Evolutionary conservation across 192 early-diverging fungal species (phyloP), one percentile per base, ranked within the genome.

Genomic region (Nowakowskiella sp.): DNA sequence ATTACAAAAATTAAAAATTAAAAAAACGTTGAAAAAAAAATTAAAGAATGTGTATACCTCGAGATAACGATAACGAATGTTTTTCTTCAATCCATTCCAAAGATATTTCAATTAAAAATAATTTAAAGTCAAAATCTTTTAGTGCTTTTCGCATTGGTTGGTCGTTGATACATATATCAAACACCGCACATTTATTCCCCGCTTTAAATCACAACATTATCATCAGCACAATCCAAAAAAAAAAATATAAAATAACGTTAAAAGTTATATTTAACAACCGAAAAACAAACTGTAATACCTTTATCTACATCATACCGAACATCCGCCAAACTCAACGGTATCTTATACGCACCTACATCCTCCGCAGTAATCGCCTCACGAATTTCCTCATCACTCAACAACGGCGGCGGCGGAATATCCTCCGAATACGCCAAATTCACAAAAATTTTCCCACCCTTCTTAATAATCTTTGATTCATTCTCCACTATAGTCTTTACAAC

Each of bases 31-130:
- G 4, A 6, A 19, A 29, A 6, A 27, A 45, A 53, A 27, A 54
- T 19, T 26, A 29, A 1, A n/a, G 30, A 27, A 31, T 16, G n/a
- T 24, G 55, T 51, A 30, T 76, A 83, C 85, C 67, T 60, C 85
- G 62, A 51, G 68, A 75, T 1, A 88, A 56, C 10, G 68, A 49
- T 23, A 86, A 34, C 21, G 44, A 57, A 19, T 76, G 60, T 42
- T 76, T 80, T 52, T 86, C 80, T 56, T 87, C 85, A 2, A 84
- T 60, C 70, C 77, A 75, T 47, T 83, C 78, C 56, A 88, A 58
- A 0, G 80, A 61, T 6, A 88, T 57, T 55, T 84, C 83, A 27
- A 82, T 66, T 29, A 88, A 60, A 62, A 86, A 88, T 10, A 82
- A 49, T 42, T 78, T 71, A 56, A 69, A 88, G 51, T 86, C 82